Evolutionary conservation across 179 eudicot species (phyloP).

Genomic region (Heliamphora pulchella): DNA sequence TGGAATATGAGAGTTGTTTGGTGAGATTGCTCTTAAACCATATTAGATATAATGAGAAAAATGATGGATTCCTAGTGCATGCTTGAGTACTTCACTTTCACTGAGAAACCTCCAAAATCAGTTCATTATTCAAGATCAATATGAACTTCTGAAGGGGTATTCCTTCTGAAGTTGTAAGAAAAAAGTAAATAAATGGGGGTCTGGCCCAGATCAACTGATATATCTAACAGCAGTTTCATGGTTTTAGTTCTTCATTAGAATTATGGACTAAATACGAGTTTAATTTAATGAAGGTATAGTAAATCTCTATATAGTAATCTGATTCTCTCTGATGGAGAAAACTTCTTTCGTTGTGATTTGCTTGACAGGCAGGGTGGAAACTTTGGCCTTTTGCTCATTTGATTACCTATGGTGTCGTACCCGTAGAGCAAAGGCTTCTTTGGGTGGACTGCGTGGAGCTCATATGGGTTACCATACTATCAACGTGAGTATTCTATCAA

Average conservation of each 20-base stretch:
- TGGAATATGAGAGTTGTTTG: neutral
- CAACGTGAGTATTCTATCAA: conserved; percentile 55
- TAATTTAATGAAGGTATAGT: neutral
- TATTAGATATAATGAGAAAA: neutral
- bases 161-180: neutral
- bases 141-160: conserved; percentile 5
- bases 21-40: neutral
- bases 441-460: conserved; percentile 96
- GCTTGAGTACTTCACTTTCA: neutral
- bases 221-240: neutral
- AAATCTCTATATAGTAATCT: neutral
- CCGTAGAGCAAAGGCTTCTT: conserved; percentile 85
- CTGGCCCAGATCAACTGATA: neutral
- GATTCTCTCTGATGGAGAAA: neutral
- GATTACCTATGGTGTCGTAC: conserved; percentile 78
- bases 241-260: neutral
- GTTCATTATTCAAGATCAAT: neutral
- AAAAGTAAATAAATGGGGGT: neutral
- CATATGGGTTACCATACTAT: conserved; percentile 89
- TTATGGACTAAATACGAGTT: neutral
- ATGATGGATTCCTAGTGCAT: neutral
- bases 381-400: conserved; percentile 97
- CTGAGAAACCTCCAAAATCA: neutral
- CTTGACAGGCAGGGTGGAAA: conserved; percentile 88
- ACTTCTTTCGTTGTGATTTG: conserved; percentile 1